These are phyloP conservation scores for Suhomyces guaymorum DNA, from an alignment of 1,139 yeast genomes.

Conservation along the genomic window DNA sequence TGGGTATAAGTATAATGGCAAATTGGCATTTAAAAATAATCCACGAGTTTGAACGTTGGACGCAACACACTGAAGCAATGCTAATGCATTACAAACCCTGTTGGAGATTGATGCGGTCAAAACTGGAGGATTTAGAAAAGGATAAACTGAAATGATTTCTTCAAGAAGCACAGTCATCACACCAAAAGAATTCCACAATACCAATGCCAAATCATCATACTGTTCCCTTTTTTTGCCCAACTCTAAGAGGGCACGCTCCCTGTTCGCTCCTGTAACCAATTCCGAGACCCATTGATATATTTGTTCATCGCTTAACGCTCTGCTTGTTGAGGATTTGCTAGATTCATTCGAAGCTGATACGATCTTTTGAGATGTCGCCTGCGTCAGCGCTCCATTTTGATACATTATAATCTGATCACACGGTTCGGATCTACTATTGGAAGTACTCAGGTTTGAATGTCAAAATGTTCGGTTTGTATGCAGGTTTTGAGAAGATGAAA, in stretches of 20 bases:
- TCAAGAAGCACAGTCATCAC: slow-evolving; percentile 90
- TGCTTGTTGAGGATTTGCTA: slow-evolving; percentile 25
- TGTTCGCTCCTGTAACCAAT: slow-evolving; percentile 82
- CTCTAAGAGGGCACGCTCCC: slow-evolving; percentile 90
- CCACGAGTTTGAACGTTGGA: slow-evolving; percentile 89
- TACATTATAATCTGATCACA: too few species aligned
- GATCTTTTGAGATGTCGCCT: too few species aligned
- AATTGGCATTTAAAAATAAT: slow-evolving; percentile 82
- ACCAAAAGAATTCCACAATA: slow-evolving; percentile 94
- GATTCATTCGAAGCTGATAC: too few species aligned
- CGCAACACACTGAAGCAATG: slow-evolving; percentile 93
- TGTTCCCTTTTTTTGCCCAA: slow-evolving; percentile 93
- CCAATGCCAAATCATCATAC: slow-evolving; percentile 89
- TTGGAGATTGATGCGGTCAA: slow-evolving; percentile 86
- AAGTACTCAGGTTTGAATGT: slow-evolving; percentile 1
- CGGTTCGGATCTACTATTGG: too few species aligned
- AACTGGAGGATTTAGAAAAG: slow-evolving; percentile 83
- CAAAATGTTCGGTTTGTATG: slow-evolving; percentile 7
- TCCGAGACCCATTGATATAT: slow-evolving; percentile 91
- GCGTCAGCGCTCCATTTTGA: slow-evolving; percentile 8
- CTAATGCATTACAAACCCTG: slow-evolving; percentile 93
- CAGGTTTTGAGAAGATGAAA: background rate
- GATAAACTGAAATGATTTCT: slow-evolving; percentile 89
- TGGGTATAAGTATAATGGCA: slow-evolving; percentile 90
- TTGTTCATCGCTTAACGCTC: slow-evolving; percentile 80